These are phyloP conservation scores for Schizophyllum amplum DNA, from an alignment of 1,284 basidiomycete species.

Conservation along the genomic window DNA sequence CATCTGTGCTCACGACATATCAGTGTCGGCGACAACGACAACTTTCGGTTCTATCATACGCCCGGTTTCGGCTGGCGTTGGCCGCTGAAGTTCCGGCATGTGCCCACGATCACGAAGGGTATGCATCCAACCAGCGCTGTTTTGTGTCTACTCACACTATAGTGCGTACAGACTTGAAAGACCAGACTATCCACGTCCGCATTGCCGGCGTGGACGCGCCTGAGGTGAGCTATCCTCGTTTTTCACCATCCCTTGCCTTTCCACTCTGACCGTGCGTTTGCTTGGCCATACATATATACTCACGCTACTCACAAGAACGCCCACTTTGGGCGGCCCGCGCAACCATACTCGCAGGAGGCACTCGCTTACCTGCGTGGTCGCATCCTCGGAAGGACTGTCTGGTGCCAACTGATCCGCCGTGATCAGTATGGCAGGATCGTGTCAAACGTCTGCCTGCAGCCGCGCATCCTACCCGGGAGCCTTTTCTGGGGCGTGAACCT, in stretches of 20 bases:
- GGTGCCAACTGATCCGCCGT: conserved; percentile 61
- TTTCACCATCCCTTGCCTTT: conserved; percentile 3
- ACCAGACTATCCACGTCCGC: conserved; percentile 76
- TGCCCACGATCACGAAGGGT: conserved; percentile 63
- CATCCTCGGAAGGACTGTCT: conserved; percentile 49
- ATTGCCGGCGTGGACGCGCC: conserved; percentile 88
- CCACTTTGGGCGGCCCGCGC: conserved; percentile 74
- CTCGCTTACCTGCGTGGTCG: conserved; percentile 61
- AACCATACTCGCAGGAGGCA: conserved; percentile 66
- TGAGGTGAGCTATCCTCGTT: conserved; percentile 49
- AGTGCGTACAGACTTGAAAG: conserved; percentile 47
- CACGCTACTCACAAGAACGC: conserved; percentile 51
- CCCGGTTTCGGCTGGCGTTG: conserved; percentile 67
- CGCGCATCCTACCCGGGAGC: conserved; percentile 10
- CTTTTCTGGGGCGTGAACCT: conserved; percentile 47
- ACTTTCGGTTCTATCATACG: conserved; percentile 78
- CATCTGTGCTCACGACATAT: background rate
- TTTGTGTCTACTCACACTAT: conserved; percentile 1
- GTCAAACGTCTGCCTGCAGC: background rate
- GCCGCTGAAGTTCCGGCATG: conserved; percentile 58
- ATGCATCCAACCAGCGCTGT: conserved; percentile 3
- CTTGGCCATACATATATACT: conserved; percentile 8
- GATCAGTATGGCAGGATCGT: conserved; percentile 80
- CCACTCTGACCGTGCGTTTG: background rate
- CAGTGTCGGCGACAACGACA: conserved; percentile 74